Conservation (phyloP, 2,329 filamentous ascomycete genomes). For the Penicillium vulpinum region DNA sequence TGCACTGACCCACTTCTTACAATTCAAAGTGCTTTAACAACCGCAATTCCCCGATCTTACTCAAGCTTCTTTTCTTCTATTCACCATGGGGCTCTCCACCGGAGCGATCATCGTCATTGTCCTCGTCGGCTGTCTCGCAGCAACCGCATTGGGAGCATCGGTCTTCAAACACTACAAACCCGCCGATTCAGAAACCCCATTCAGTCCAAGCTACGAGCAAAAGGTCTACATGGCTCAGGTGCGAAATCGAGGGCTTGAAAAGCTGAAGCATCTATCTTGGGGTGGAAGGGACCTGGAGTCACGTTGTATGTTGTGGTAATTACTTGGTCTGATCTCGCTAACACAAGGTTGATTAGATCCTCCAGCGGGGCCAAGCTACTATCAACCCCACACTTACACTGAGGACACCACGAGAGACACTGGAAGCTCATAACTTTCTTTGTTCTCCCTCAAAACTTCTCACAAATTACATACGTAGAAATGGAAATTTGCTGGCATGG, state of each 20-base stretch:
- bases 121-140: constrained; percentile 32
- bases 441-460: not conserved
- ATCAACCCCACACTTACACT: constrained; percentile 8
- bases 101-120: constrained; percentile 34
- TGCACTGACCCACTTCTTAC: constrained; percentile 4
- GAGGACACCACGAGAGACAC: constrained; percentile 7
- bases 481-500: not conserved
- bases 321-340: constrained; percentile 5
- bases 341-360: constrained; percentile 11
- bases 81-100: constrained; percentile 25
- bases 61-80: not conserved
- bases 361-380: constrained; percentile 10
- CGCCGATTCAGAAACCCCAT: constrained; percentile 16
- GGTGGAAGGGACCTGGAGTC: constrained; percentile 24
- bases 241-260: constrained; percentile 27
- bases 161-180: constrained; percentile 32
- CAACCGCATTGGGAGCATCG: constrained; percentile 32
- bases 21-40: not conserved
- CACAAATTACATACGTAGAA: not conserved
- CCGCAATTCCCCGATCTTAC: not conserved
- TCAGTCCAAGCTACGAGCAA: constrained; percentile 29
- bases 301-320: constrained; percentile 18
- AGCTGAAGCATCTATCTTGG: constrained; percentile 26
- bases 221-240: constrained; percentile 35
- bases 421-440: not conserved